These are phyloP conservation scores for Candida golubevii DNA, from an alignment of 805 yeast genomes.

Conservation along the genomic window DNA sequence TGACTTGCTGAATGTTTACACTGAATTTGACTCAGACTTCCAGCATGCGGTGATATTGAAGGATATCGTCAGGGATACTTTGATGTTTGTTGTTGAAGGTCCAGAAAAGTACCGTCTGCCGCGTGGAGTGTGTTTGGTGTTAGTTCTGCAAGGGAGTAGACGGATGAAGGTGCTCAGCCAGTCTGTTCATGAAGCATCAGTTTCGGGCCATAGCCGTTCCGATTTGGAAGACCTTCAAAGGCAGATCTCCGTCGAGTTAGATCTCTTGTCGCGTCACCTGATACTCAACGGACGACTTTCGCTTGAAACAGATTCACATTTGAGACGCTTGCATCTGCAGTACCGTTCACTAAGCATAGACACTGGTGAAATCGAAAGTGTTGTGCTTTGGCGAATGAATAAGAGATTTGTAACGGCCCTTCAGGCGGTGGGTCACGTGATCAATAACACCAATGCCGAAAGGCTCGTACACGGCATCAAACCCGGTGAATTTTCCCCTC, in stretches of 20 bases:
- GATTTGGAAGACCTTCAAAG: background rate
- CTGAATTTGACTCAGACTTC: background rate
- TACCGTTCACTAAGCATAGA: background rate
- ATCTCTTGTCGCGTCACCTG: background rate
- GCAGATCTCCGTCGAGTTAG: background rate
- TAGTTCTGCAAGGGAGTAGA: background rate
- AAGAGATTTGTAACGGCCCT: background rate
- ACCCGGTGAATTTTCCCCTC: background rate
- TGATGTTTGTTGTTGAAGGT: background rate
- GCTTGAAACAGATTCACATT: background rate
- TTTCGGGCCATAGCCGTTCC: background rate
- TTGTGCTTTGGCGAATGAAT: background rate
- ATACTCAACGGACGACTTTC: background rate
- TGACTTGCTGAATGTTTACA: background rate
- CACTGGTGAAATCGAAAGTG: background rate
- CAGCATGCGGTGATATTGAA: background rate
- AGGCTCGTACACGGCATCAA: background rate
- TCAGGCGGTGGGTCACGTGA: background rate
- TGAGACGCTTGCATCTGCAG: background rate
- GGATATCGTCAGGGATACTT: background rate
- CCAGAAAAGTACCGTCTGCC: background rate
- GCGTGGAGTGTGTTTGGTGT: background rate
- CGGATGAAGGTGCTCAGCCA: background rate
- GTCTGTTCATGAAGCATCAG: background rate
- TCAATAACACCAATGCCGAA: background rate